Evolutionary conservation across 2,329 filamentous ascomycete species (phyloP), one percentile per base, ranked within the genome.

Genomic region (Alternaria arborescens): DNA sequence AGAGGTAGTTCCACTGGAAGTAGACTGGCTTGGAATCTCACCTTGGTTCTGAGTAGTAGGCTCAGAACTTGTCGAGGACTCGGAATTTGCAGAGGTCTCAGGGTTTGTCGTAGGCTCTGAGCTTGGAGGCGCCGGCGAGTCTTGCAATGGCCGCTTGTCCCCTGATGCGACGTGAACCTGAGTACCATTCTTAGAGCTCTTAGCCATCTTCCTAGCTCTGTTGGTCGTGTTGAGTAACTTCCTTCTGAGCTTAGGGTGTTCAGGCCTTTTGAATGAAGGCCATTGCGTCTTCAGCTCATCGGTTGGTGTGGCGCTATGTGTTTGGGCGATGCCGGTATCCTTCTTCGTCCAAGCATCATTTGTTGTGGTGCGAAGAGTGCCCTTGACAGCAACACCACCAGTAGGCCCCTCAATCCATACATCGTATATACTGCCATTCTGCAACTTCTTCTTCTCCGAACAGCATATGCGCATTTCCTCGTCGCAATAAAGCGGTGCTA

Each of bases 401-500:
- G 79, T 74, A 8, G 73, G 77, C 14, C 73, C 80, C 71, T 81
- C 77, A 55, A 75, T 78, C 79, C 76, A 82, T 60, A 80, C 66
- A 62, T 81, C 70, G 58, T 76, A 77, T 69, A 77, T 40, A 12
- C 54, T 56, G 16, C 60, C 67, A 8, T 62, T 58, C 1, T 60
- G n/a, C 16, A 41, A 55, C 8, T 43, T 66, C 30, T 73, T 79
- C n/a, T 77, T 78, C 58, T 78, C 82, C 63, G 86, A 84, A 14
- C 90, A 85, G 70, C 92, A 94, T 4, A 97, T 83, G 30, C 78
- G 87, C 78, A 97, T 82, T 52, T 85, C 78, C 77, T 95, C 90
- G 43, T 86, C 83, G 30, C 88, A 91, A 76, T 93, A 96, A 20
- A 98, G 81, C 14, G 94, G 94, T 10, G 90, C 87, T 26, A 96